These are phyloP conservation scores for Lenzites betulinus DNA, from an alignment of 768 basidiomycete species.

Conservation along the genomic window DNA sequence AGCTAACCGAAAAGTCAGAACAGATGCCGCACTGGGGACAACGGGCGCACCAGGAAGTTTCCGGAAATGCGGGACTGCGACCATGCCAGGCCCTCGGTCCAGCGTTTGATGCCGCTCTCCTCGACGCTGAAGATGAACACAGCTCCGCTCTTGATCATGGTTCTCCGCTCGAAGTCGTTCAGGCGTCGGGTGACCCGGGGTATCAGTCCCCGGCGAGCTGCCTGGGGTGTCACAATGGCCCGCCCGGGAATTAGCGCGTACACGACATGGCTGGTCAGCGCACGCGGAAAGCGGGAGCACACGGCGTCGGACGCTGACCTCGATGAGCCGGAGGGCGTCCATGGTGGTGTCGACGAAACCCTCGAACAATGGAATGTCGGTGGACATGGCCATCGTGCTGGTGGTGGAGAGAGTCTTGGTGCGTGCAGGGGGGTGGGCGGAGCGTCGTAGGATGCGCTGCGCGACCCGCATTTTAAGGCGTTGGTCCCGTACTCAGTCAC, in stretches of 20 bases:
- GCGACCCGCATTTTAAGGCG: conserved; percentile 12
- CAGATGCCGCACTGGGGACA: neutral
- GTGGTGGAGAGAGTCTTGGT: neutral
- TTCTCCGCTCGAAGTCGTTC: conserved; percentile 74
- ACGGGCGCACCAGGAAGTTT: conserved; percentile 70
- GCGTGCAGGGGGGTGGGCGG: neutral
- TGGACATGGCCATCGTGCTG: conserved; percentile 18
- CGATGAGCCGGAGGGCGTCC: conserved; percentile 78
- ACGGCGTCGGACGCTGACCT: conserved; percentile 12
- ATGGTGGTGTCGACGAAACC: conserved; percentile 83
- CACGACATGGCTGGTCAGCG: neutral
- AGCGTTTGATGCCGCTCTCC: conserved; percentile 85
- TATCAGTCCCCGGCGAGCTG: conserved; percentile 75
- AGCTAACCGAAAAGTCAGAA: conserved; percentile 46
- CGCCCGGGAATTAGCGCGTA: neutral
- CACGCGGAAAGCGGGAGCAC: neutral
- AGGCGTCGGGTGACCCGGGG: conserved; percentile 82
- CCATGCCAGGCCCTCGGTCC: conserved; percentile 82
- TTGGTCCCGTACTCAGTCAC: conserved; percentile 8
- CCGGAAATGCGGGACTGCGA: conserved; percentile 83
- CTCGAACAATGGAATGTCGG: conserved; percentile 57
- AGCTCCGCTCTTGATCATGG: conserved; percentile 56
- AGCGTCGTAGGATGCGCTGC: neutral
- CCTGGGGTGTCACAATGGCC: conserved; percentile 43
- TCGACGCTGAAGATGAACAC: conserved; percentile 89